Evolutionary conservation across 2,329 filamentous ascomycete genomes (phyloP).

Genomic region (Colletotrichum godetiae): DNA sequence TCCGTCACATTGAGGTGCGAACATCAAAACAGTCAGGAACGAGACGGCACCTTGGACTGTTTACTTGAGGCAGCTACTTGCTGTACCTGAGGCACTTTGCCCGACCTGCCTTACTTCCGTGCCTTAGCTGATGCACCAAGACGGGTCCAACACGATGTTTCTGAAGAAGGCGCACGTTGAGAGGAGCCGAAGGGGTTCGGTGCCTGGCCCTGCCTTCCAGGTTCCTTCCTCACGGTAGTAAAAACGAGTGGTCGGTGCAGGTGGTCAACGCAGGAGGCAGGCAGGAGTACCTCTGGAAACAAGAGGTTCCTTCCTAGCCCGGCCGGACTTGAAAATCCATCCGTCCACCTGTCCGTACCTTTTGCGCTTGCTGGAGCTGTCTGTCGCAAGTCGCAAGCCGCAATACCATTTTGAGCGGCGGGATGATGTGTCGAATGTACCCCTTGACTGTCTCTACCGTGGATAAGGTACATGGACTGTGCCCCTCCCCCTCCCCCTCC

Average conservation of each 20-base stretch:
- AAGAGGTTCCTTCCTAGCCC: background rate
- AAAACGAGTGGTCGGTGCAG: conserved; percentile 1
- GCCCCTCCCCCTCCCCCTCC: conserved; percentile 18
- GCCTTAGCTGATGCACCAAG: background rate
- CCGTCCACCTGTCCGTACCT: background rate
- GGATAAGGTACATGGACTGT: background rate
- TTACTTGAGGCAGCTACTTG: conserved; percentile 6
- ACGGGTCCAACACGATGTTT: background rate
- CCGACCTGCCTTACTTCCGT: background rate
- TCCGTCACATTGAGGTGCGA: background rate
- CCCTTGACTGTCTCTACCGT: background rate
- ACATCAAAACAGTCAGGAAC: background rate
- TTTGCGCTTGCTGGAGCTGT: background rate
- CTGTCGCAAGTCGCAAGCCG: background rate
- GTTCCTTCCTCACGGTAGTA: background rate
- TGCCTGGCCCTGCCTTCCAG: background rate
- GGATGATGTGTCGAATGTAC: background rate
- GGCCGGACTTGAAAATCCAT: background rate
- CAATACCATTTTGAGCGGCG: background rate
- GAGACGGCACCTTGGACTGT: background rate
- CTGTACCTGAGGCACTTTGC: background rate
- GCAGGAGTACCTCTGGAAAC: background rate
- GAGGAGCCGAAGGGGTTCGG: background rate
- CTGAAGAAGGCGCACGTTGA: background rate
- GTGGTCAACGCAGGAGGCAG: background rate